Percentiles rank a stretch among this genome's conserved stretches.
Conservation (phyloP, 257 asterid genomes). For the Echium plantagineum region DNA sequence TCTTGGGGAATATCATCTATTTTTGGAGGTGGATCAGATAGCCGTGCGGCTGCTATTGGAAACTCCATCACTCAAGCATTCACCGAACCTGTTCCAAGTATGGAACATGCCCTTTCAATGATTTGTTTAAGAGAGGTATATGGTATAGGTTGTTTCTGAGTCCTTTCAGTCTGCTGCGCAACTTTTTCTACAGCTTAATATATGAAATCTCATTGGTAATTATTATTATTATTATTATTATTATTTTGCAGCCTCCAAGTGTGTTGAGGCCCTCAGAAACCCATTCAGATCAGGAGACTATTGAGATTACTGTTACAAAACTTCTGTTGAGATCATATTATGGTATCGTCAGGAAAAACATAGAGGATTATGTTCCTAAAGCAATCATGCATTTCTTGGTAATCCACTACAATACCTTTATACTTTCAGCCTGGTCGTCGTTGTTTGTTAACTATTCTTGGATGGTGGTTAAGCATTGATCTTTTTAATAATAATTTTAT, state of each 20-base stretch:
- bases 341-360: constrained; percentile 72
- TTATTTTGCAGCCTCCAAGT: constrained; percentile 55
- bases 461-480: background rate
- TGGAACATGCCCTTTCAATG: constrained; percentile 50
- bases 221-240: constrained; percentile 1
- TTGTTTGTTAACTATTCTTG: background rate
- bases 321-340: constrained; percentile 66
- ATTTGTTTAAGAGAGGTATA: constrained; percentile 74
- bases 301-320: constrained; percentile 62
- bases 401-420: constrained; percentile 8
- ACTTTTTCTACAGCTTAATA: background rate
- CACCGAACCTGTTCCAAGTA: constrained; percentile 42
- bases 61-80: constrained; percentile 37
- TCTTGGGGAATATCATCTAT: constrained; percentile 93
- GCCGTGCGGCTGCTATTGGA: constrained; percentile 50
- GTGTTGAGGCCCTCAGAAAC: constrained; percentile 72
- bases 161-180: background rate
- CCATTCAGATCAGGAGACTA: constrained; percentile 52
- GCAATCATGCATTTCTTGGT: constrained; percentile 97
- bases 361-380: constrained; percentile 74
- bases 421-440: background rate
- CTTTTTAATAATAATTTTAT: too few species aligned
- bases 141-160: background rate
- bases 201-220: constrained; percentile 8
- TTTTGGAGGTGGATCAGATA: constrained; percentile 60